A percentile compares a stretch with the other conserved stretches of the same genome.
phyloP scores from a whole-genome alignment of 768 basidiomycete species.

The Austroboletus eburneus region DNA sequence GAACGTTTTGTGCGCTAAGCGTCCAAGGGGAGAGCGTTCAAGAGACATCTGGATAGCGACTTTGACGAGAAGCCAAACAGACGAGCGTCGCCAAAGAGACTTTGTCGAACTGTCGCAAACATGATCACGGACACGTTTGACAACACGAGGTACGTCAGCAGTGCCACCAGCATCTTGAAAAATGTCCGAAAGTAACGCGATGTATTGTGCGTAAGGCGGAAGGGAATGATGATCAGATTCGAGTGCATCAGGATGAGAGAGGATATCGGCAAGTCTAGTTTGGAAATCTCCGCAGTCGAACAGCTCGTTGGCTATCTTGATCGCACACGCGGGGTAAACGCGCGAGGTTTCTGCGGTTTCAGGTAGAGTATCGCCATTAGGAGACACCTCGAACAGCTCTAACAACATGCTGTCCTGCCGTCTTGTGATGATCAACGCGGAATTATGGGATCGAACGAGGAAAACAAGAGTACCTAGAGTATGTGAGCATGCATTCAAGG shows the following conservation, averaged over 20 bases:
- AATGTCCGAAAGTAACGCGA: too few species aligned
- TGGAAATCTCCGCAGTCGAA: neutral
- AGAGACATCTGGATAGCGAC: too few species aligned
- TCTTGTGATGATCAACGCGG: neutral
- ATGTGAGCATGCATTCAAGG: neutral
- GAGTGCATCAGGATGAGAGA: neutral
- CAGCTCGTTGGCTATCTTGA: neutral
- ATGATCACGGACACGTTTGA: neutral
- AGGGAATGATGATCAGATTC: too few species aligned
- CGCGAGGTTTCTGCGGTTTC: neutral
- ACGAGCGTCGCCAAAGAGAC: neutral
- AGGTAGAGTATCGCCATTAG: too few species aligned
- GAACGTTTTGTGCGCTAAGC: too few species aligned
- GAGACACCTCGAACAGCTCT: neutral
- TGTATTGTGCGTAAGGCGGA: neutral
- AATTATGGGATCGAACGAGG: neutral
- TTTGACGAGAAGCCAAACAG: neutral
- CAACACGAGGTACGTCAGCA: neutral
- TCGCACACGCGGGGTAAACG: neutral
- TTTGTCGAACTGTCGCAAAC: too few species aligned
- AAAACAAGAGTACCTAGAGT: neutral
- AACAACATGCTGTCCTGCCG: neutral
- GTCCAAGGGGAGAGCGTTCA: too few species aligned
- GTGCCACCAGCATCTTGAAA: neutral
- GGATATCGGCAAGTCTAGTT: neutral